Conservation (phyloP, 768 basidiomycete genomes). For the Xerocomellus chrysenteron region DNA sequence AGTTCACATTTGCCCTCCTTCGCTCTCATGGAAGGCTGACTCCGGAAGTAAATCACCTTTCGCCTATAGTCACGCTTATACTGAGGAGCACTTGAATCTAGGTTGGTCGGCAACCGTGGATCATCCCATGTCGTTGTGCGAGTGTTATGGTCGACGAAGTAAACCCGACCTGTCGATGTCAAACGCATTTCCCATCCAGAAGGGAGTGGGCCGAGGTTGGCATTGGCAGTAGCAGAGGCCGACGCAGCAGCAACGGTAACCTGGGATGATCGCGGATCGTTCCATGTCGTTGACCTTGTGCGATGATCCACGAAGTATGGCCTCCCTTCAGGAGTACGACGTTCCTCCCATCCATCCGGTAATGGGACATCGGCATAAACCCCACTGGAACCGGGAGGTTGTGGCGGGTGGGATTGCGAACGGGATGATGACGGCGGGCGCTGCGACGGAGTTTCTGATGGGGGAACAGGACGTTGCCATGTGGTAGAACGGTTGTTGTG, state of each 20-base stretch:
- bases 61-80: conserved; percentile 92
- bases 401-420: conserved; percentile 20
- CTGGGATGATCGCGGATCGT: conserved; percentile 69
- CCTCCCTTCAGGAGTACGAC: conserved; percentile 84
- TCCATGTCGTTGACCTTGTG: conserved; percentile 87
- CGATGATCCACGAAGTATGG: conserved; percentile 77
- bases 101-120: conserved; percentile 76
- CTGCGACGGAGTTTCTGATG: conserved; percentile 23
- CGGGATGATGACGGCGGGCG: conserved; percentile 14
- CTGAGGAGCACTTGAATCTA: conserved; percentile 90
- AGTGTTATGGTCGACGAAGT: conserved; percentile 92
- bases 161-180: conserved; percentile 79
- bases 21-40: conserved; percentile 80
- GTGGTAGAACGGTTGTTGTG: conserved; percentile 80
- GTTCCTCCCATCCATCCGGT: conserved; percentile 91
- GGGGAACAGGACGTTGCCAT: conserved; percentile 59
- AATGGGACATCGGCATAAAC: conserved; percentile 64
- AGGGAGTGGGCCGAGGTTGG: conserved; percentile 78
- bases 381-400: conserved; percentile 30
- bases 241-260: conserved; percentile 46
- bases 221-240: conserved; percentile 44
- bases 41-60: conserved; percentile 91
- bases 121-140: conserved; percentile 93
- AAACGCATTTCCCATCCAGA: conserved; percentile 96
- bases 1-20: conserved; percentile 83